Evolutionary conservation across 495 filamentous ascomycete genomes (phyloP), one percentile per base, ranked within the genome.

Genomic region (Talaromyces thailandensis): DNA sequence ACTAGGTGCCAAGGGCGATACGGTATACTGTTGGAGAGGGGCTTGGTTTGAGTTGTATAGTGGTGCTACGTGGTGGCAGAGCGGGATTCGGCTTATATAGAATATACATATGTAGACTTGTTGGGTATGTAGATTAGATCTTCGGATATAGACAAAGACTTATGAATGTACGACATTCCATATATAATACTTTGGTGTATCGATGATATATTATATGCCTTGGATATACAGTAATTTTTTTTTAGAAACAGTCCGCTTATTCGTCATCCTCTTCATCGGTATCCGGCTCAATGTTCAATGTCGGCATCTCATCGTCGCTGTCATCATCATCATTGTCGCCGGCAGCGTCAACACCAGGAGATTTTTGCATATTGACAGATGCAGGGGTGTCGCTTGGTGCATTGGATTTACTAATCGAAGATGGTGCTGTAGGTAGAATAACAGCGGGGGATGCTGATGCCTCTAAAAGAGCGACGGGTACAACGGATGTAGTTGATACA

Each of bases 21-120:
- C 80, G 3, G 84, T 79, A 75, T 84, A 79, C 81, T 76, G 85
- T 66, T 87, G 82, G 80, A 74, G 77, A 59, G 67, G 73, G 53
- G 58, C 75, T 37, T 82, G 83, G 63, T 69, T 82, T 58, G 78
- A 74, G 64, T 78, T 79, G 63, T 78, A 78, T 75, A 70, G 65
- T 29, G 84, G 82, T 31, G 70, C 71, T 29, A 71, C 73, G 29
- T 91, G 84, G 80, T 91, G 88, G 88, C 79, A 86, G 62, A 84
- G 75, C 57, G 88, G 88, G 3, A 57, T 87, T 25, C 68, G 71
- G 3, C 63, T 75, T 11, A 21, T 50, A 50, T 60, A 57, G 29
- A 18, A 18, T 23, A 7, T 48, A 29, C 28, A 29, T 29, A 6
- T 29, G 6, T 29, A 40, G 3, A 62, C 31, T 35, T 35, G 31